phyloP scores from a whole-genome alignment of 208 protist species.

The Leishmania lainsoni region DNA sequence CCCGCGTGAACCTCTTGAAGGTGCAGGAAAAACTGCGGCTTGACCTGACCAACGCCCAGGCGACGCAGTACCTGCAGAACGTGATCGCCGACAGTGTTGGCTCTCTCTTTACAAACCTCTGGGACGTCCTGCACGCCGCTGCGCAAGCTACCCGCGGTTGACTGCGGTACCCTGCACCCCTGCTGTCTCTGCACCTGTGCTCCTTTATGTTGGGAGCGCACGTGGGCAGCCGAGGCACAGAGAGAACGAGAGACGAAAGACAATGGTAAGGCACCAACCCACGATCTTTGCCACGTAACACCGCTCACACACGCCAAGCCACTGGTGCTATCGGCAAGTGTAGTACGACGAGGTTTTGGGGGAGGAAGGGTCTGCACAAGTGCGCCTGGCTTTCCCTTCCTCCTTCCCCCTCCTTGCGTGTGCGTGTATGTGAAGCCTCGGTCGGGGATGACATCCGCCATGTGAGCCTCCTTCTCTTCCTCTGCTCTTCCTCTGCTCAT shows the following conservation, averaged over 20 bases:
- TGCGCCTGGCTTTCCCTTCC: neutral
- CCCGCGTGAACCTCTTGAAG: constrained; percentile 70
- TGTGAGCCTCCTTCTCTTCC: neutral
- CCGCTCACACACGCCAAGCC: neutral
- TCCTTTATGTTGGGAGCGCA: no score
- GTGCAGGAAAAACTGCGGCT: constrained; percentile 95
- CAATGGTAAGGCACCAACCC: neutral
- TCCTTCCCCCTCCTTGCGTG: neutral
- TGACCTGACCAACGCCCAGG: constrained; percentile 92
- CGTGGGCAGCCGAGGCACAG: neutral
- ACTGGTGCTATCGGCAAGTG: neutral
- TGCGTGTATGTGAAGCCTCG: neutral
- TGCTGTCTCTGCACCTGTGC: neutral
- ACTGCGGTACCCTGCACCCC: neutral
- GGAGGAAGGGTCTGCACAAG: neutral
- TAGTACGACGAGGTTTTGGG: neutral
- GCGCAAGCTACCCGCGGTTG: constrained; percentile 76
- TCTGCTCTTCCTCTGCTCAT: neutral
- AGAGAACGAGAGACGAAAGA: neutral
- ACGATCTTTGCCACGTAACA: neutral
- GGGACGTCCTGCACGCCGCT: constrained; percentile 90
- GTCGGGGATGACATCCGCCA: neutral
- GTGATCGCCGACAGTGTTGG: constrained; percentile 94
- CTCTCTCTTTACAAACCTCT: constrained; percentile 91
- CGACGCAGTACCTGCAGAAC: constrained; percentile 91